Conservation (phyloP, 352 stramenopile species). For the Phytophthora citricola region DNA sequence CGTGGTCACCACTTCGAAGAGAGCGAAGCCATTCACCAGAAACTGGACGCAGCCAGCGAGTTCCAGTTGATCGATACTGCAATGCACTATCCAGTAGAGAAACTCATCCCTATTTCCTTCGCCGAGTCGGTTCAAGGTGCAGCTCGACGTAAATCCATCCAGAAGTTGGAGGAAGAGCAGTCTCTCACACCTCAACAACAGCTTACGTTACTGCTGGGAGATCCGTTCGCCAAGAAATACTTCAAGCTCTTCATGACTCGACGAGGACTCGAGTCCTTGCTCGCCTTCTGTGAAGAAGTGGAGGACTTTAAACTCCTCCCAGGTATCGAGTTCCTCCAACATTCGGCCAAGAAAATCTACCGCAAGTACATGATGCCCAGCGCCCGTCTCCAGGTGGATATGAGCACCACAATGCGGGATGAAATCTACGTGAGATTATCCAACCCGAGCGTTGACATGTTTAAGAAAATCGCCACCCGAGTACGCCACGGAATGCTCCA, state of each 20-base stretch:
- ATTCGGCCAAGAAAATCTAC: conserved; percentile 88
- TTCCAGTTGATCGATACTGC: conserved; percentile 76
- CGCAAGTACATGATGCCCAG: conserved; percentile 84
- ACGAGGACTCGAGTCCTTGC: conserved; percentile 63
- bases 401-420: conserved; percentile 82
- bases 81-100: conserved; percentile 79
- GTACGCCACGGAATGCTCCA: conserved; percentile 79
- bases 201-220: conserved; percentile 54
- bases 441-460: conserved; percentile 86
- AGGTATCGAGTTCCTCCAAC: conserved; percentile 85
- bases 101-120: conserved; percentile 67
- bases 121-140: conserved; percentile 7
- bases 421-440: conserved; percentile 70
- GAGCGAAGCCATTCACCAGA: conserved; percentile 53
- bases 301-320: conserved; percentile 83
- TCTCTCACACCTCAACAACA: conserved; percentile 56
- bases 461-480: conserved; percentile 75
- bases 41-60: conserved; percentile 65
- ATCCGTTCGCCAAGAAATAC: conserved; percentile 75
- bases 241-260: conserved; percentile 82
- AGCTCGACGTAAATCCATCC: conserved; percentile 15
- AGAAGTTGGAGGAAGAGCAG: conserved; percentile 42
- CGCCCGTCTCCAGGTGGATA: conserved; percentile 84
- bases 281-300: conserved; percentile 82
- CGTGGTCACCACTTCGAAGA: conserved; percentile 44